Evolutionary conservation across 2,329 filamentous ascomycete genomes (phyloP), one percentile per base, ranked within the genome.

Genomic region (Cladophialophora carrionii): DNA sequence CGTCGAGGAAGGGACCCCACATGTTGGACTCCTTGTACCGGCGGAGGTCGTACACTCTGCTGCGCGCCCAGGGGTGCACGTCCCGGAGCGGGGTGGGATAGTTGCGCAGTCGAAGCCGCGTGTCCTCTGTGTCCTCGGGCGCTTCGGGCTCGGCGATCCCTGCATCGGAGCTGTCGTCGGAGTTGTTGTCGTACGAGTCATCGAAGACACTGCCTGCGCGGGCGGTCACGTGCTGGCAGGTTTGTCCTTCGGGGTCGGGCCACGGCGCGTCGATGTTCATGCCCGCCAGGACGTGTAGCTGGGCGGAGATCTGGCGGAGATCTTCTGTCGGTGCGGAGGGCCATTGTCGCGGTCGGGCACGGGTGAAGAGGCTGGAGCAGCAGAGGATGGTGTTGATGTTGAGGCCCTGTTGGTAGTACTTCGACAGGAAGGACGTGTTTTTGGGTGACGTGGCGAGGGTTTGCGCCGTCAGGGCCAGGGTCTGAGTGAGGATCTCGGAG

Each of bases 1-100:
- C 89, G 57, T 84, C 79, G 72, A 83, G 78, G 71, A 91, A 93
- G 0, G 90, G 90, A 0, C 90, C 90, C 90, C 90, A 93, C 41
- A 81, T 74, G 0, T 84, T 88, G 29, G 76, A 74, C 1, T 78
- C 74, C 0, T 84, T 89, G 75, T 91, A 90, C 69, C 88, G 83
- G 0, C 90, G 82, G 55, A 93, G 76, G 73, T 93, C 90, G 70
- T 93, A 94, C 2, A 93, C 88, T 67, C 85, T 85, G 53, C 86
- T 85, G 61, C 86, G 83, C 1, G 90, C 90, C 69, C 83, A 88
- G 1, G 86, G 84, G 73, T 86, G 87, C 32, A 76, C 78, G 29
- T 67, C 60, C 17, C 64, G 65, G 8, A 70, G 48, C 4, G 67
- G 67, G 12, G 51, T 57, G 0, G 55, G 48, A 22, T 20, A 26